These are phyloP conservation scores for Aspergillus eucalypticola DNA, from an alignment of 2,329 filamentous ascomycete genomes.

Conservation along the genomic window DNA sequence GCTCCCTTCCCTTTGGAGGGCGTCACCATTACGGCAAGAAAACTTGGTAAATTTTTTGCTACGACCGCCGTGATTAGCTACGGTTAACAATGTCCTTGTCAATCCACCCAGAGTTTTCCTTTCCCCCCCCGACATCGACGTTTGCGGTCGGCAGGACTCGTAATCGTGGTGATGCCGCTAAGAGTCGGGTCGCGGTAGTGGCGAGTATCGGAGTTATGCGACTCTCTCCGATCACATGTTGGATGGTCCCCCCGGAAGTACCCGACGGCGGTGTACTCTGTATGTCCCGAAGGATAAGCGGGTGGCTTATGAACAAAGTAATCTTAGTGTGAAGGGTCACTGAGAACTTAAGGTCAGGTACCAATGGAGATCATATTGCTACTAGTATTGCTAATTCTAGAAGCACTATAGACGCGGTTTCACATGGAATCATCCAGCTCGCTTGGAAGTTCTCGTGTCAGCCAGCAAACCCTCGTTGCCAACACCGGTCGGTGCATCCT, in stretches of 20 bases:
- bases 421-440: not conserved
- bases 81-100: not conserved
- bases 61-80: not conserved
- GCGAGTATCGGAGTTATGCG: constrained; percentile 10
- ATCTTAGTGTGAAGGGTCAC: not conserved
- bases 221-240: constrained; percentile 17
- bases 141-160: not conserved
- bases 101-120: not conserved
- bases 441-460: not conserved
- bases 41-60: not conserved
- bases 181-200: not conserved
- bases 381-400: not conserved
- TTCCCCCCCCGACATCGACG: not conserved
- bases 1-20: not conserved
- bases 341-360: not conserved
- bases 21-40: constrained; percentile 15
- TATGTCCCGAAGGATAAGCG: not conserved
- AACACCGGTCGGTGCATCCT: not conserved
- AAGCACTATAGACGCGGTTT: not conserved
- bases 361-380: not conserved
- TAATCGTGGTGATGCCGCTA: not conserved
- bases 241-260: constrained; percentile 5
- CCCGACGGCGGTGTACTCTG: constrained; percentile 13
- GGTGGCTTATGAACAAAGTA: not conserved
- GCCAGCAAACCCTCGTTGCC: not conserved